Conservation (phyloP, 2,329 filamentous ascomycete species). For the Acarospora socialis region DNA sequence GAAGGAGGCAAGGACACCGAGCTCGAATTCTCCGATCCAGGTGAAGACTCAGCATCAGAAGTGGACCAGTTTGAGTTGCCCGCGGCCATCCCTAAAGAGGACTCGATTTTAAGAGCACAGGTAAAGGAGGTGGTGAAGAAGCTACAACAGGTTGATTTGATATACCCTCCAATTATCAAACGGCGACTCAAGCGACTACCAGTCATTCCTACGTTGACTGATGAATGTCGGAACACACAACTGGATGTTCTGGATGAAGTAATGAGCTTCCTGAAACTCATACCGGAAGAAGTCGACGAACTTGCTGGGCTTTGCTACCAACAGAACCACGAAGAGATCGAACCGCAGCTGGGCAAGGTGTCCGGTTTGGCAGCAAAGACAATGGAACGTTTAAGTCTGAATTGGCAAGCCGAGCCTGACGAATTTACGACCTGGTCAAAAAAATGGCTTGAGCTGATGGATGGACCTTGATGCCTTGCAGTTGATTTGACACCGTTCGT, state of each 20-base stretch:
- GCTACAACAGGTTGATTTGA: constrained; percentile 8
- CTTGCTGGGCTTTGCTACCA: constrained; percentile 61
- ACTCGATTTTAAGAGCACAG: constrained; percentile 36
- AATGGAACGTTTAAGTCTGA: constrained; percentile 39
- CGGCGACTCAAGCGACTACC: constrained; percentile 11
- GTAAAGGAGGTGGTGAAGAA: constrained; percentile 43
- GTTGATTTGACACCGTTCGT: constrained; percentile 33
- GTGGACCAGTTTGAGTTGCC: constrained; percentile 13
- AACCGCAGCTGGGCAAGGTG: constrained; percentile 43
- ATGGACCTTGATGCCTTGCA: constrained; percentile 26
- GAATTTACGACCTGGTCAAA: constrained; percentile 67
- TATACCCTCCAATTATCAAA: constrained; percentile 11
- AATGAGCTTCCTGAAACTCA: constrained; percentile 11
- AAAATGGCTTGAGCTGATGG: constrained; percentile 36
- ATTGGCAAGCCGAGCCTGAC: constrained; percentile 54
- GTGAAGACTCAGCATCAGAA: constrained; percentile 25
- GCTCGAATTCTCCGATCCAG: constrained; percentile 2
- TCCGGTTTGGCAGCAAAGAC: constrained; percentile 45
- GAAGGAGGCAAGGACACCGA: constrained; percentile 54
- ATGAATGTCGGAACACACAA: constrained; percentile 3
- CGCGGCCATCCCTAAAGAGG: constrained; percentile 10
- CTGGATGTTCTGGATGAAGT: constrained; percentile 6
- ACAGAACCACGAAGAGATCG: constrained; percentile 44
- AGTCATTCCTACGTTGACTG: constrained; percentile 1
- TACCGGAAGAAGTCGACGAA: constrained; percentile 57